These are phyloP conservation scores for Pyrenophora seminiperda DNA, from an alignment of 2,329 filamentous ascomycete species.

Conservation along the genomic window DNA sequence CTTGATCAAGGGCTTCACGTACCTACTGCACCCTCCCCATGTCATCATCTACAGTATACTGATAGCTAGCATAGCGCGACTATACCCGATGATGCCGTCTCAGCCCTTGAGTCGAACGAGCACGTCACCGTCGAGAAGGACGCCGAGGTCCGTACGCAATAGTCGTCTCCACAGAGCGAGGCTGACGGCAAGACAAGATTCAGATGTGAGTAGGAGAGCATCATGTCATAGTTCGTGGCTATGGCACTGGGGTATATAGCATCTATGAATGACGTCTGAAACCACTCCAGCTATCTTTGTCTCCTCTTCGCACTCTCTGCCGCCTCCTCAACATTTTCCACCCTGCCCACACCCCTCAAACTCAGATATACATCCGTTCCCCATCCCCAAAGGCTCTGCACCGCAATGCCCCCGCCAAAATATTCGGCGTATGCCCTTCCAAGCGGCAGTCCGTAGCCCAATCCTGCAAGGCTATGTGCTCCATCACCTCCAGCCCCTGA, in stretches of 20 bases:
- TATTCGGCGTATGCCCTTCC: slow-evolving; percentile 96
- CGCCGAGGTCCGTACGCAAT: slow-evolving; percentile 72
- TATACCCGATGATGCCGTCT: slow-evolving; percentile 70
- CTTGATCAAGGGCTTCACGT: slow-evolving; percentile 93
- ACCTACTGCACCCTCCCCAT: slow-evolving; percentile 50
- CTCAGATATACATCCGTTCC: slow-evolving; percentile 72
- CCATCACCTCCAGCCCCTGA: slow-evolving; percentile 72
- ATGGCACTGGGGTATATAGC: slow-evolving; percentile 9
- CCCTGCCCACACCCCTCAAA: slow-evolving; percentile 62
- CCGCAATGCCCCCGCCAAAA: slow-evolving; percentile 90
- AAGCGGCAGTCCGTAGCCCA: slow-evolving; percentile 90
- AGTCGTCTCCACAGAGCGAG: slow-evolving; percentile 36
- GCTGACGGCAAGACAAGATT: slow-evolving; percentile 11
- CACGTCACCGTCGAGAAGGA: slow-evolving; percentile 82
- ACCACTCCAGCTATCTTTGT: not conserved
- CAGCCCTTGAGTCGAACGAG: slow-evolving; percentile 69
- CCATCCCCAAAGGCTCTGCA: slow-evolving; percentile 98
- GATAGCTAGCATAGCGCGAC: slow-evolving; percentile 63
- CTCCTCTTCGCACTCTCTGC: slow-evolving; percentile 4
- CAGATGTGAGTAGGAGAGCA: slow-evolving; percentile 4
- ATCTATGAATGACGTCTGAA: slow-evolving; percentile 1
- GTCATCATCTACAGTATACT: slow-evolving; percentile 7
- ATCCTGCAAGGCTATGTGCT: slow-evolving; percentile 80
- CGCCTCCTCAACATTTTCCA: slow-evolving; percentile 27
- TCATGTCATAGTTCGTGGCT: slow-evolving; percentile 1